Conservation (phyloP, 495 filamentous ascomycete genomes). For the Penicillium psychrofluorescens region DNA sequence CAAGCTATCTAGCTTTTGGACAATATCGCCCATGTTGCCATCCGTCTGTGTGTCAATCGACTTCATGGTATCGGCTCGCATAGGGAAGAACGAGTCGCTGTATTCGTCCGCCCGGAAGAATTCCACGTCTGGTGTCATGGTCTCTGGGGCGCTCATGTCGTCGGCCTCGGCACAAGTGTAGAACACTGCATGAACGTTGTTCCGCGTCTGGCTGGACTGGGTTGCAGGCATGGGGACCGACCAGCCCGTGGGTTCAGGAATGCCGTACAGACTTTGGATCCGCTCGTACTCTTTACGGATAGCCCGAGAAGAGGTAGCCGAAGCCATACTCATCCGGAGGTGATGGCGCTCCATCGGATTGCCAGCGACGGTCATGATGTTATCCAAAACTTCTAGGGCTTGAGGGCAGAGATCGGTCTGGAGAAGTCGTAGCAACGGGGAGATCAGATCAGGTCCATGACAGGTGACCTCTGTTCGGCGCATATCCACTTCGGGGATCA, state of each 20-base stretch:
- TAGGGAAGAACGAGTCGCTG: constrained; percentile 68
- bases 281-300: constrained; percentile 91
- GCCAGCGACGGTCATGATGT: constrained; percentile 88
- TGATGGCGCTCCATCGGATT: constrained; percentile 91
- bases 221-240: constrained; percentile 89
- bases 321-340: constrained; percentile 92
- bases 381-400: constrained; percentile 83
- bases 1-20: constrained; percentile 83
- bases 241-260: constrained; percentile 94
- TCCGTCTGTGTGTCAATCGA: constrained; percentile 76
- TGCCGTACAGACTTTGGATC: constrained; percentile 90
- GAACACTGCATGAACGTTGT: constrained; percentile 94
- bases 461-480: constrained; percentile 79
- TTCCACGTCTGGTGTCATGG: constrained; percentile 76
- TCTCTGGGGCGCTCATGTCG: constrained; percentile 46
- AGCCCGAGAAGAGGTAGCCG: constrained; percentile 64
- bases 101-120: constrained; percentile 82
- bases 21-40: constrained; percentile 74
- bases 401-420: constrained; percentile 92
- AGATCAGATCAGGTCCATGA: constrained; percentile 92
- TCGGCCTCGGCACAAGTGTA: constrained; percentile 74
- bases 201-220: constrained; percentile 73
- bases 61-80: constrained; percentile 83
- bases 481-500: constrained; percentile 92
- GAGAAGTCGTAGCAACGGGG: constrained; percentile 80